A percentile compares a stretch with the other conserved stretches of the same genome.
These are phyloP conservation scores for Pseudonitzschia multiseries DNA, from an alignment of 108 stramenopile genomes.

Conservation along the genomic window DNA sequence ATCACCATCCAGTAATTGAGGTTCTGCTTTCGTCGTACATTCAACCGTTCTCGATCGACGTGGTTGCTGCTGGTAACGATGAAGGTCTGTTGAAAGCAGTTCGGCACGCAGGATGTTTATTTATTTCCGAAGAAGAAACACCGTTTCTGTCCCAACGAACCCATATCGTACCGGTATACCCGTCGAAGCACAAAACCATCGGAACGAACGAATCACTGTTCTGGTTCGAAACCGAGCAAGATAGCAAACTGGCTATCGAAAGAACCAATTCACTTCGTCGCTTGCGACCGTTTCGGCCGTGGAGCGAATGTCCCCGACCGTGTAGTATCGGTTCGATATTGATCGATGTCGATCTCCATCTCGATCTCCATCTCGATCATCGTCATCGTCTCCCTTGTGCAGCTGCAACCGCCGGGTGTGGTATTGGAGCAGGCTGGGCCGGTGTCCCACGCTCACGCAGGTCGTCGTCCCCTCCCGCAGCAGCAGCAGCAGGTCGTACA, in stretches of 20 bases:
- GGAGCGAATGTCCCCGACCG: slow-evolving; percentile 2
- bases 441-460: slow-evolving; percentile 79
- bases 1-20: too few species aligned
- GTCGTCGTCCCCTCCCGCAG: slow-evolving; percentile 55
- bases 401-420: slow-evolving; percentile 45
- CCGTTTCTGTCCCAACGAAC: too few species aligned
- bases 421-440: slow-evolving; percentile 65
- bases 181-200: too few species aligned
- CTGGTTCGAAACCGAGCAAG: not conserved
- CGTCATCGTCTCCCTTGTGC: not conserved
- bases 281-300: not conserved
- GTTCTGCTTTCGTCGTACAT: too few species aligned
- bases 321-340: not conserved
- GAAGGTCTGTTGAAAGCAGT: too few species aligned
- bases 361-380: not conserved
- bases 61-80: too few species aligned
- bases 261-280: slow-evolving; percentile 16
- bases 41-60: too few species aligned
- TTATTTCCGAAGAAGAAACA: too few species aligned
- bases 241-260: not conserved
- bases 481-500: slow-evolving; percentile 75
- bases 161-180: too few species aligned
- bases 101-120: too few species aligned
- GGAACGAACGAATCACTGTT: too few species aligned
- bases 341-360: not conserved